Base-by-base conservation (phyloP, 2,329 filamentous ascomycete genomes). In the Fonsecaea monophora region DNA sequence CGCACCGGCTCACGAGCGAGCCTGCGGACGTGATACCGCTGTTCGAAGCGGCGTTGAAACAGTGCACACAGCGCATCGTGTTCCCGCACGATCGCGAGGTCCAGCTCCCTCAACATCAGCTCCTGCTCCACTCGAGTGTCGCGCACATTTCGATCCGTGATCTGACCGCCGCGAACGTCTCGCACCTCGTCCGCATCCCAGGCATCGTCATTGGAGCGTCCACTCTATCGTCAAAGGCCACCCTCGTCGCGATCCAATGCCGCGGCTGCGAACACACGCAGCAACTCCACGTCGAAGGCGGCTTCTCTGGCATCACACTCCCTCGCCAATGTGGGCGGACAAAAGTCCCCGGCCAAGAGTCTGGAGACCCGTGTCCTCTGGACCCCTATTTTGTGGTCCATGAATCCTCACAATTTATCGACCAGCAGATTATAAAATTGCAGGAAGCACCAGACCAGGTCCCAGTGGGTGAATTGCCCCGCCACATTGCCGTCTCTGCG, bases 391-490 rank as follows among this genome's bases (percentile, higher is more conserved):
- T 95, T 74, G 92, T 99, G 65, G 86, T 95, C 66, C 95, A 99
- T 77, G 95, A 99, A 79, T 93, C 91, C 77, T 97, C 92, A 42
- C 88, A 89, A 70, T 99, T 99, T 77, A 94, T 98, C 74, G 95
- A 99, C 75, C 95, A 99, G 79, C 95, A 99, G 78, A 92, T 99
- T 67, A 90, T 99, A 77, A 99, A 99, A 79, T 87, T 99, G 18
- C 95, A 99, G 77, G 95, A 99, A 80, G 95, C 94, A 0, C 95
- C 95, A 1, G 95, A 99, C 75, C 93, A 98, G 78, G 95, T 99
- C 0, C 95, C 95, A 0, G 95, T 99, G 1, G 95, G 95, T 81
- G 95, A 99, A 80, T 82, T 99, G 58, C 95, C 95, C 2, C 87
- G 95, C 50, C 95, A 99, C 74, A 96, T 99, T 54, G 86, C 98